These are phyloP conservation scores for Asterochloris sp. DNA, from an alignment of 139 green algal genomes.

Conservation along the genomic window DNA sequence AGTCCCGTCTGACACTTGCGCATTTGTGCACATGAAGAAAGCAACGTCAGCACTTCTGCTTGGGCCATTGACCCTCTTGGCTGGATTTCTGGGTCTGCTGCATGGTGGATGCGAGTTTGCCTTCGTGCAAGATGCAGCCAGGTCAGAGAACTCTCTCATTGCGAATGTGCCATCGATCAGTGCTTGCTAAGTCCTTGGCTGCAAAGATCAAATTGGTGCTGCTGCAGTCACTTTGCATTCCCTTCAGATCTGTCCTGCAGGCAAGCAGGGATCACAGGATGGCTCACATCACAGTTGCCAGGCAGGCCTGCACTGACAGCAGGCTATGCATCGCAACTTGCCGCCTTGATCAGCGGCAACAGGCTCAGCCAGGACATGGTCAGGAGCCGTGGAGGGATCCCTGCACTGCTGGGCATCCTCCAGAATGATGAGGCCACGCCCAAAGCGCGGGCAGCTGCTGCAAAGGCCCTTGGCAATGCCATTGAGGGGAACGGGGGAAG, in stretches of 20 bases:
- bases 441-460: not conserved
- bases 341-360: not conserved
- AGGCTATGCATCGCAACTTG: too few species aligned
- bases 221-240: too few species aligned
- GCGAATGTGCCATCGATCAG: too few species aligned
- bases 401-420: too few species aligned
- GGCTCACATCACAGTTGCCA: too few species aligned
- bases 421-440: not conserved
- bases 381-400: not conserved
- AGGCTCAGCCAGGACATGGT: not conserved
- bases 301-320: too few species aligned
- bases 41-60: not conserved
- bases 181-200: too few species aligned
- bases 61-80: not conserved
- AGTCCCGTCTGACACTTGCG: not conserved
- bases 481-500: conserved; percentile 6
- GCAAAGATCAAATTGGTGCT: too few species aligned
- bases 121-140: not conserved
- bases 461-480: not conserved
- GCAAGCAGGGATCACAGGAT: too few species aligned
- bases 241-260: too few species aligned
- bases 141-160: not conserved
- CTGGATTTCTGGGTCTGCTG: not conserved
- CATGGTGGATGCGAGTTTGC: conserved; percentile 2
- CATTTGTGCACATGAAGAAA: not conserved